A percentile compares a stretch with the other conserved stretches of the same genome.
phyloP scores from a whole-genome alignment of 2,329 filamentous ascomycete genomes.

The Alternaria sp. region DNA sequence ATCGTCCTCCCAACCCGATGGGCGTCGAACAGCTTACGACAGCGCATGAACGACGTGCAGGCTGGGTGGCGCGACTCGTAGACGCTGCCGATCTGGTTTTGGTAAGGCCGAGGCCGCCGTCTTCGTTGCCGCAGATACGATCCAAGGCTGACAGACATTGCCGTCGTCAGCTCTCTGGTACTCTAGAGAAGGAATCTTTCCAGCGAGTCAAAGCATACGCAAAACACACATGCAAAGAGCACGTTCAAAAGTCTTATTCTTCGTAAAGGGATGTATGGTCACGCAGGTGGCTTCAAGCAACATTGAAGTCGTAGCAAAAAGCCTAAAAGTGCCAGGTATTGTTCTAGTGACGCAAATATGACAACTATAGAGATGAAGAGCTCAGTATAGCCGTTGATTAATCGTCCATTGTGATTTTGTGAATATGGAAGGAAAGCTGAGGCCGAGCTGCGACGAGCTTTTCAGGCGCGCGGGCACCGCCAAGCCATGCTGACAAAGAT shows the following conservation, averaged over 20 bases:
- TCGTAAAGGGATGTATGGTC: too few relatives aligned
- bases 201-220: neutral
- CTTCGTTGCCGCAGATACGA: neutral
- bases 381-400: slow-evolving; percentile 54
- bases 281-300: slow-evolving; percentile 49
- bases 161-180: neutral
- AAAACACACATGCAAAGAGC: neutral
- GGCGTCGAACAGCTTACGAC: neutral
- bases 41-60: neutral
- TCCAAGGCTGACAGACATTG: neutral
- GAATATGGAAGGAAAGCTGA: slow-evolving; percentile 30
- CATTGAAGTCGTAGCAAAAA: slow-evolving; percentile 41
- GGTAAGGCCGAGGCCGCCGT: neutral
- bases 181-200: neutral
- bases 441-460: slow-evolving; percentile 20
- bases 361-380: slow-evolving; percentile 49
- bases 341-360: slow-evolving; percentile 55
- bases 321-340: slow-evolving; percentile 46
- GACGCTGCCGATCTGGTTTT: neutral
- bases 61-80: neutral
- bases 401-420: slow-evolving; percentile 54
- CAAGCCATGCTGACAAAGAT: slow-evolving; percentile 21
- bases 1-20: neutral
- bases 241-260: too few relatives aligned
- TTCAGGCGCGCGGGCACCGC: slow-evolving; percentile 24